phyloP scores from a whole-genome alignment of 78 protist species.

The Pigoraptor vietnamica region DNA sequence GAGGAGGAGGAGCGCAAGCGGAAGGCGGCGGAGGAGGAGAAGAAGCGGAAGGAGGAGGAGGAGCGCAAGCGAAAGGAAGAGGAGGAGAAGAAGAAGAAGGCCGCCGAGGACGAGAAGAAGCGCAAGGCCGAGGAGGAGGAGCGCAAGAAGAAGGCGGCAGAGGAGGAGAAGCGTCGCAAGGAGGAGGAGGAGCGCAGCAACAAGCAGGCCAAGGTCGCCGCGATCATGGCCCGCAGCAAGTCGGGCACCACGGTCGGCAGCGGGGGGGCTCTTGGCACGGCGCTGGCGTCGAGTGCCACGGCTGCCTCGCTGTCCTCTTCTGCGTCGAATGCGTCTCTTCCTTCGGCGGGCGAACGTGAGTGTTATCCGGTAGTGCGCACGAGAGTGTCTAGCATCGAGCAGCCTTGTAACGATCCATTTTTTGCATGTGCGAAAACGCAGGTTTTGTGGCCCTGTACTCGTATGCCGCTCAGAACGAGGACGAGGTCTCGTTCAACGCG shows the following conservation, averaged over 20 bases:
- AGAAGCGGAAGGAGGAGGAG: background rate
- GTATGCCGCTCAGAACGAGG: background rate
- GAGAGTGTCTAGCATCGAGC: background rate
- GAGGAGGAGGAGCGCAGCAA: background rate
- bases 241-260: background rate
- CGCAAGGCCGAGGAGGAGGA: too few relatives aligned
- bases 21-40: background rate
- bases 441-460: background rate
- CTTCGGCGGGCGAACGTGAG: too few relatives aligned
- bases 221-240: background rate
- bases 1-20: background rate
- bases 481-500: background rate
- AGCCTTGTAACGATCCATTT: background rate
- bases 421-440: background rate
- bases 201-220: background rate
- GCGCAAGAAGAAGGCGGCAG: too few relatives aligned
- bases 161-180: background rate
- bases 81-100: background rate
- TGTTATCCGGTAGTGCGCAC: too few relatives aligned
- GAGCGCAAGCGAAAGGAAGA: background rate
- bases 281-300: background rate
- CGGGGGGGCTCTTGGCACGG: background rate
- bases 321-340: too few relatives aligned
- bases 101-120: background rate
- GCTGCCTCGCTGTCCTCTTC: background rate